Base-by-base conservation (phyloP, 768 basidiomycete species). In the Crepidotus variabilis region DNA sequence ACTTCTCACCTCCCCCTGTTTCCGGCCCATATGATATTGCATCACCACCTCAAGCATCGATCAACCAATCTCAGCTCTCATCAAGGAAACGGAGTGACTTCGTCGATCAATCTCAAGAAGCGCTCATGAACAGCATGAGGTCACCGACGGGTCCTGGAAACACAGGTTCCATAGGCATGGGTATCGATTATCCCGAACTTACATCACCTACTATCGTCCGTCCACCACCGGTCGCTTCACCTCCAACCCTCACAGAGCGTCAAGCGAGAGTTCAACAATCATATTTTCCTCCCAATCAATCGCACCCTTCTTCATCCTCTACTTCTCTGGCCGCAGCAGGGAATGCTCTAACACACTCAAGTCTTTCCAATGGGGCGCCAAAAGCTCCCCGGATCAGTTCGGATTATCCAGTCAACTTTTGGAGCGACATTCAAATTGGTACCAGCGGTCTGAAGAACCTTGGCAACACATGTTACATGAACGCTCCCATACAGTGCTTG, bases 391-490 rank as follows among this genome's bases (percentile, higher is more conserved):
- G 82, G 22, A 88, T 91, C 60, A 71, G 72, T 24, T 86, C 83
- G n/a, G 85, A 88, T 47, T 94, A 90, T 66, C 88, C 90, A 3
- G 86, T 93, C 20, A 78, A 78, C 5, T 95, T 90, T 69, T 98
- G 94, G 94, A 71, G 79, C 13, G 91, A 94, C 67, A 76, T 84
- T 39, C 82, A 87, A 58, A 85, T 94, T 53, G 88, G 87, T 21
- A 85, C 85, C 18, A 85, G 87, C 0, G 96, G 96, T 2, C 70
- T 99, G 67, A 95, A 95, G 81, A 99, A 99, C 68, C 67, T 98
- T 58, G 88, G 90, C 16, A 98, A 98, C 69, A 99, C 97, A 7
- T 99, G 97, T 70, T 99, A 98, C 68, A 98, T 98, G 94, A 98
- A 98, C 69, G 92, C 97, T 28, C 94, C 94, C 6, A 84, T 99